Percentiles rank a stretch among this genome's conserved stretches.
Conservation (phyloP, 805 yeast species). For the Metschnikowia vanudenii region DNA sequence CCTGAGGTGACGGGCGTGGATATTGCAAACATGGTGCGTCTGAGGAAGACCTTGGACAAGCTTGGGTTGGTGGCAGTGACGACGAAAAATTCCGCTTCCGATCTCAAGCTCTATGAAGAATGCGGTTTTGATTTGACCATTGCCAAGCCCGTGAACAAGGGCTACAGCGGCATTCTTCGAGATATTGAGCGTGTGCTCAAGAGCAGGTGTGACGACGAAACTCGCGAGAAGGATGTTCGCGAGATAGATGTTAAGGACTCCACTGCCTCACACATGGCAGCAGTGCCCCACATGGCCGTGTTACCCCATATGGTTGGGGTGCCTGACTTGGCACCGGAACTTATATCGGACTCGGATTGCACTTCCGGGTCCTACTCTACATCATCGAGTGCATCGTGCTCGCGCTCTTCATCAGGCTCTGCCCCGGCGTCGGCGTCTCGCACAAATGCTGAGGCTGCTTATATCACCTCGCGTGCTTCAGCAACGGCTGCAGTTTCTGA, state of each 20-base stretch:
- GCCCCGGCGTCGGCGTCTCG: background rate
- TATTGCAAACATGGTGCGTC: slow-evolving; percentile 25
- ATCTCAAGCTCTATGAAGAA: slow-evolving; percentile 29
- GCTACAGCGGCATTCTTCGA: slow-evolving; percentile 20
- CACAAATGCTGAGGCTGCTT: background rate
- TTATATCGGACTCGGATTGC: background rate
- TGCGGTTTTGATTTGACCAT: slow-evolving; percentile 43
- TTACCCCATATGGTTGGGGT: too few species aligned
- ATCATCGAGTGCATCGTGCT: background rate
- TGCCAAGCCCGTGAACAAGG: slow-evolving; percentile 36
- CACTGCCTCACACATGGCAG: too few species aligned
- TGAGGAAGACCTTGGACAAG: slow-evolving; percentile 14
- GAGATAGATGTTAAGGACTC: too few species aligned
- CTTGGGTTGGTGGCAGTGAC: slow-evolving; percentile 43
- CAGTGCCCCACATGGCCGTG: too few species aligned
- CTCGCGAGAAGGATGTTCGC: too few species aligned
- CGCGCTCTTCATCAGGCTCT: background rate
- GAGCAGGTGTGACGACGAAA: slow-evolving; percentile 3
- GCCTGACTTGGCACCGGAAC: slow-evolving; percentile 1
- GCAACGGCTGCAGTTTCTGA: slow-evolving; percentile 8
- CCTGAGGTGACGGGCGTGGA: slow-evolving; percentile 42
- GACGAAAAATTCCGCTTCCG: slow-evolving; percentile 29
- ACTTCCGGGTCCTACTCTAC: background rate
- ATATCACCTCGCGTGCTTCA: background rate
- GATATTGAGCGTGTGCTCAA: slow-evolving; percentile 20